A percentile compares a stretch with the other conserved stretches of the same genome.
Conservation (phyloP, 345 rosid genomes). For the Turnera subulata region DNA sequence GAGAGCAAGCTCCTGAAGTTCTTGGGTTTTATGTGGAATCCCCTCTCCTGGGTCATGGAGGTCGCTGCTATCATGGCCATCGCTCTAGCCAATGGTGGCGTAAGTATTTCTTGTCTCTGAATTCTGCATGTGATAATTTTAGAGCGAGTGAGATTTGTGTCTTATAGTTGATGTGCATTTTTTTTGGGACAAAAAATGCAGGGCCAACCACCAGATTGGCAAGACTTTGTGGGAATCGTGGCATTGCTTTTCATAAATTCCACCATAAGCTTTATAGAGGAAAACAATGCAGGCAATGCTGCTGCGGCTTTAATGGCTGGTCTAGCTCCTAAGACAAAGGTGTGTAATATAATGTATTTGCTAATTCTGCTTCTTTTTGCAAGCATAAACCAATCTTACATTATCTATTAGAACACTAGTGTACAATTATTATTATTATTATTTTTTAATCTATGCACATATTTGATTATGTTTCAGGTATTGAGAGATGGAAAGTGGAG, state of each 20-base stretch:
- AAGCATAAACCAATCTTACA: too few relatives aligned
- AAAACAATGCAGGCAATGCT: conserved; percentile 85
- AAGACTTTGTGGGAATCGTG: conserved; percentile 71
- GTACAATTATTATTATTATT: too few relatives aligned
- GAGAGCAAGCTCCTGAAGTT: conserved; percentile 69
- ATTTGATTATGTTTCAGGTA: conserved; percentile 34
- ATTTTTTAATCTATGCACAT: too few relatives aligned
- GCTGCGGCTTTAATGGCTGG: conserved; percentile 79
- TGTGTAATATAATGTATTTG: conserved; percentile 3
- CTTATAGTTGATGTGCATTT: not conserved
- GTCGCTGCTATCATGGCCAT: conserved; percentile 87
- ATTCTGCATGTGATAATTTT: not conserved
- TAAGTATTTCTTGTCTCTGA: conserved; percentile 10
- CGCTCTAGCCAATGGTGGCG: conserved; percentile 76
- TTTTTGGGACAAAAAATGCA: conserved; percentile 17
- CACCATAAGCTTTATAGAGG: conserved; percentile 78
- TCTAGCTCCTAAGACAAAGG: conserved; percentile 74
- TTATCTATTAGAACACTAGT: too few relatives aligned
- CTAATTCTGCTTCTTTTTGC: too few relatives aligned
- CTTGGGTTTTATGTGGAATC: conserved; percentile 92
- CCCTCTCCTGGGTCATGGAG: conserved; percentile 96
- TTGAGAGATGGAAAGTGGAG: conserved; percentile 70
- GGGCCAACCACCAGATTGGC: conserved; percentile 93
- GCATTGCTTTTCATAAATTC: conserved; percentile 69
- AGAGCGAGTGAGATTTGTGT: not conserved